phyloP scores from a whole-genome alignment of 1,284 basidiomycete species.

The Fistulina hepatica region DNA sequence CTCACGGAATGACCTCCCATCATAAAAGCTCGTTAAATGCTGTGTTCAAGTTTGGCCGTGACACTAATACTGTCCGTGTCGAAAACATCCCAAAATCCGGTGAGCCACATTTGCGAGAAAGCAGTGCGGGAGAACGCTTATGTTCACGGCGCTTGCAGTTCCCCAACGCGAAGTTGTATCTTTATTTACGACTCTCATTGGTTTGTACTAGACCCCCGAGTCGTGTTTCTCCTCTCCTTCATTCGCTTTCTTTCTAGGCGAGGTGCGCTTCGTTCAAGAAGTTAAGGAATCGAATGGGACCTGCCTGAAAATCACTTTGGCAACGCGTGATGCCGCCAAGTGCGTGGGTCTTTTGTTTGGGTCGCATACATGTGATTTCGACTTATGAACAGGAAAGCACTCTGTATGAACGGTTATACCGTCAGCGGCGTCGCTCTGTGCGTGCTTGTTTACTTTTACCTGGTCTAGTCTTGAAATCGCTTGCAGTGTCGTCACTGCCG shows the following conservation, averaged over 20 bases:
- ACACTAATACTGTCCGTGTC: conserved; percentile 14
- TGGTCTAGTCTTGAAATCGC: conserved; percentile 5
- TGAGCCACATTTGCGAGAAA: not conserved
- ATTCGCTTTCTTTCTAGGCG: conserved; percentile 25
- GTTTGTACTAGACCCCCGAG: conserved; percentile 22
- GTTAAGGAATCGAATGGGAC: conserved; percentile 29
- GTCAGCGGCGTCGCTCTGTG: conserved; percentile 47
- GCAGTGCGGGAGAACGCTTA: not conserved
- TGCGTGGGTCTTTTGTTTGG: not conserved
- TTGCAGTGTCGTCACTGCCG: conserved; percentile 27
- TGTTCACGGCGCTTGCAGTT: conserved; percentile 20
- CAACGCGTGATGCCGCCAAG: conserved; percentile 18
- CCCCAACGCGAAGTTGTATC: conserved; percentile 40
- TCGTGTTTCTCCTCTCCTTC: not conserved
- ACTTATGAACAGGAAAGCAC: conserved; percentile 37
- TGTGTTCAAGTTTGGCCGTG: conserved; percentile 15
- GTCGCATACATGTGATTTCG: conserved; percentile 1
- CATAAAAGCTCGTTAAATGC: conserved; percentile 11
- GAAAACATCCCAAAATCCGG: conserved; percentile 14
- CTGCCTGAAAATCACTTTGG: conserved; percentile 40
- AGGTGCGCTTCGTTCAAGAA: conserved; percentile 36
- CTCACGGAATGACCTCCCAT: too few relatives aligned
- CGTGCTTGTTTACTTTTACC: conserved; percentile 16
- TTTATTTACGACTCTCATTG: conserved; percentile 46
- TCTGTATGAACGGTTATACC: conserved; percentile 56